These are phyloP conservation scores for Hypholoma fasciculare DNA, from an alignment of 768 basidiomycete species.

Conservation along the genomic window DNA sequence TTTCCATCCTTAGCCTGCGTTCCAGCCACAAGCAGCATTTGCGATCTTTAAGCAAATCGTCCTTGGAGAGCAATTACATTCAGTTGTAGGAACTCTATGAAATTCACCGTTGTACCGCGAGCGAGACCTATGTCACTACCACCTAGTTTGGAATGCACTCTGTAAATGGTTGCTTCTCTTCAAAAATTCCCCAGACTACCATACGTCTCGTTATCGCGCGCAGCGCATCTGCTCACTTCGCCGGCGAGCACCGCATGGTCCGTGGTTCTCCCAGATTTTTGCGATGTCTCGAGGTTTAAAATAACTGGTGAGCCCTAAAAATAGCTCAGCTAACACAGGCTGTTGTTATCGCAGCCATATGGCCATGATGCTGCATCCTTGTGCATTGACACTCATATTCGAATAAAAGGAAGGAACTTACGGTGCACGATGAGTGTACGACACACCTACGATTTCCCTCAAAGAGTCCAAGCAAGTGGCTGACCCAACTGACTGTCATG, in stretches of 20 bases:
- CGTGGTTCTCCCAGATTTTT: too few relatives aligned
- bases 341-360: neutral
- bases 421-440: neutral
- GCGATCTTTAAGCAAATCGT: constrained; percentile 62
- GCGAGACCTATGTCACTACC: neutral
- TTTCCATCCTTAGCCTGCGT: constrained; percentile 46
- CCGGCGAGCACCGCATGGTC: too few relatives aligned
- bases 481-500: neutral
- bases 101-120: neutral
- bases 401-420: neutral
- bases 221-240: too few relatives aligned
- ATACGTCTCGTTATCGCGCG: too few relatives aligned
- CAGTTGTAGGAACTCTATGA: constrained; percentile 25
- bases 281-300: too few relatives aligned
- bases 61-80: constrained; percentile 51
- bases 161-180: too few relatives aligned
- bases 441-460: too few relatives aligned
- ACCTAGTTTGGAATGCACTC: too few relatives aligned
- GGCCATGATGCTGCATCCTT: neutral
- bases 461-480: too few relatives aligned
- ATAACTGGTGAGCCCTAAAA: too few relatives aligned
- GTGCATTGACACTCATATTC: neutral
- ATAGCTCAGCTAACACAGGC: neutral
- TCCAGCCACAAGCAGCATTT: constrained; percentile 57
- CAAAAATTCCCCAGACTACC: too few relatives aligned